These are phyloP conservation scores for Saccharomyces hybrid DNA, from an alignment of 1,139 yeast genomes.

Conservation along the genomic window DNA sequence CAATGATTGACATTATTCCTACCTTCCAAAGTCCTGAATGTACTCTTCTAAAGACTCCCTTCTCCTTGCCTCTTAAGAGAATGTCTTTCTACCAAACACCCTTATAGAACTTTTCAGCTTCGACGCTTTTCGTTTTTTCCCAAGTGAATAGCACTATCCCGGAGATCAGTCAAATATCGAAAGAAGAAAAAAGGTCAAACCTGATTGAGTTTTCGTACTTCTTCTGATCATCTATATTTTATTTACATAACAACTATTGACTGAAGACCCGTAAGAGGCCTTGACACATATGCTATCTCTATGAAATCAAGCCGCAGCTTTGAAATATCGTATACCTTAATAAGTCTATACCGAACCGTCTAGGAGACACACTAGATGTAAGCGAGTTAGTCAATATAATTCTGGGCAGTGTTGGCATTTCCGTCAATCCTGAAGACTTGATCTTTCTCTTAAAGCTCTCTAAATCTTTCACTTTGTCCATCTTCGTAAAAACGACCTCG, in stretches of 20 bases:
- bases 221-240: not conserved
- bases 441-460: slow-evolving; percentile 25
- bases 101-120: not conserved
- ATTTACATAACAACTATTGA: not conserved
- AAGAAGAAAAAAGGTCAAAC: not conserved
- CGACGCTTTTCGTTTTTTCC: not conserved
- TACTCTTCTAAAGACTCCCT: not conserved
- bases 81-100: not conserved
- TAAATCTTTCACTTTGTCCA: slow-evolving; percentile 43
- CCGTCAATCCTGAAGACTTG: slow-evolving; percentile 21
- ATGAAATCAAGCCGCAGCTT: slow-evolving; percentile 33
- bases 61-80: too few relatives aligned
- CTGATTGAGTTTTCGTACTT: not conserved
- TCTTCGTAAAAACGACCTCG: slow-evolving; percentile 69
- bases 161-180: not conserved
- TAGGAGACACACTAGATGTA: slow-evolving; percentile 21
- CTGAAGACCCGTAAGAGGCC: not conserved
- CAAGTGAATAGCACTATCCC: not conserved
- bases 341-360: slow-evolving; percentile 37
- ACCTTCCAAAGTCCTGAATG: not conserved
- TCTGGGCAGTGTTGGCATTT: slow-evolving; percentile 33
- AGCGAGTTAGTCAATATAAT: slow-evolving; percentile 37
- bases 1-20: not conserved
- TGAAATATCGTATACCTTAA: slow-evolving; percentile 35
- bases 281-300: slow-evolving; percentile 7